Conservation (phyloP, 805 yeast genomes). For the Starmerella riodocensis region DNA sequence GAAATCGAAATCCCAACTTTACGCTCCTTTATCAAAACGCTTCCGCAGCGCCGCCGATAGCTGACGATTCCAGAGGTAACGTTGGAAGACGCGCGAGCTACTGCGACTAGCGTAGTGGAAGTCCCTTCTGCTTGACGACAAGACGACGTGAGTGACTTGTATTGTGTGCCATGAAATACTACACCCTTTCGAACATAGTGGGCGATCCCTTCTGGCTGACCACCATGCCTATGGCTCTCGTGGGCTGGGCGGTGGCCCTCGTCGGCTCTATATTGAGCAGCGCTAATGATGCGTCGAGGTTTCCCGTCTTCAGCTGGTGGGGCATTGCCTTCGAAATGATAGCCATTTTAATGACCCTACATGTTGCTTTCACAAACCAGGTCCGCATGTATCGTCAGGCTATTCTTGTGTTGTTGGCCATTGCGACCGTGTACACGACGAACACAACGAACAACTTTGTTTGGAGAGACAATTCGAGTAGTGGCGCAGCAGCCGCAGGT, state of each 20-base stretch:
- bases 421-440: slow-evolving; percentile 73
- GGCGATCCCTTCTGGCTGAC: slow-evolving; percentile 84
- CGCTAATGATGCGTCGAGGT: slow-evolving; percentile 27
- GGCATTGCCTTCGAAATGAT: slow-evolving; percentile 70
- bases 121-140: too few species aligned
- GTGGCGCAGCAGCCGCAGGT: slow-evolving; percentile 87
- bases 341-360: slow-evolving; percentile 38
- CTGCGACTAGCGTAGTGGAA: too few species aligned
- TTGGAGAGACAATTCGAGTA: slow-evolving; percentile 49
- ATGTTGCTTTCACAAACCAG: slow-evolving; percentile 46
- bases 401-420: slow-evolving; percentile 43
- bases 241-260: slow-evolving; percentile 80
- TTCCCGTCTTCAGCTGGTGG: slow-evolving; percentile 94
- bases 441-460: slow-evolving; percentile 72
- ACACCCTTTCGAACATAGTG: slow-evolving; percentile 34
- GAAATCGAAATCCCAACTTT: too few species aligned
- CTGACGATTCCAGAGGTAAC: too few species aligned
- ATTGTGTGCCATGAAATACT: too few species aligned
- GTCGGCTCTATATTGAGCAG: slow-evolving; percentile 67
- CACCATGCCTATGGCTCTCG: slow-evolving; percentile 54
- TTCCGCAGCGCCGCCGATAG: too few species aligned
- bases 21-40: too few species aligned
- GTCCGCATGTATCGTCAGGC: slow-evolving; percentile 52
- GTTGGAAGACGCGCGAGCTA: too few species aligned
- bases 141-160: too few species aligned